Evolutionary conservation across 2,329 filamentous ascomycete species (phyloP), one percentile per base, ranked within the genome.

Genomic region (Canariomyces notabilis): DNA sequence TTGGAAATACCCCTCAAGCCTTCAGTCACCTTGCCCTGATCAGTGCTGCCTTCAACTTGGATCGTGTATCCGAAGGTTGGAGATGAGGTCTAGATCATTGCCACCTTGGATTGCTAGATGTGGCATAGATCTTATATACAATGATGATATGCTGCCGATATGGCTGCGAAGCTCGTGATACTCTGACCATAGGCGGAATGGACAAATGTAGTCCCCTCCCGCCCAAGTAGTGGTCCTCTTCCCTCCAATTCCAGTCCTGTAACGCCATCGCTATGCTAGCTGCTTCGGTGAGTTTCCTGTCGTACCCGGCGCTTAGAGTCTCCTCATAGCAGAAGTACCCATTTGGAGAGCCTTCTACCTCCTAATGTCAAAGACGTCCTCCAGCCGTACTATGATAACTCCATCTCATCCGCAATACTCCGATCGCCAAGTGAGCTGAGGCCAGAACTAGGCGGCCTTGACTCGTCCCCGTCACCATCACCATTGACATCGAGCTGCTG

Each of bases 1-100:
- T 89, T 49, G 86, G 86, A 1, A 89, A 89, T 59, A 89, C 84
- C 14, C 85, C 86, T 0, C 85, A 89, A 66, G 85, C 86, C 0
- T 89, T 89, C 56, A 87, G 82, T 55, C 85, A 90, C 60, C 65
- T 90, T 50, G 83, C 85, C 2, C 74, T 88, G 59, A 80, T 89
- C 57, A 87, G 82, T 61, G 85, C 85, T 1, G 85, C 85, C 1
- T 88, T 89, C 62, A 89, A 89, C 64, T 64, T 89, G 42, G 80
- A 62, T 35, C 76, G 79, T 11, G 75, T 68, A 9, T 63, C 57
- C 2, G 64, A 67, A 54, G 52, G 45, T 7, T 57, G 52, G 48
- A 45, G 32, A n/a, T 56, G 46, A 43, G 16, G n/a, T 7, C 15
- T 3, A 12, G 14, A n/a, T 15, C 20, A 9, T 4, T 33, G 31